These are phyloP conservation scores for Hypoxylon sp. DNA, from an alignment of 2,329 filamentous ascomycete species.

Conservation along the genomic window DNA sequence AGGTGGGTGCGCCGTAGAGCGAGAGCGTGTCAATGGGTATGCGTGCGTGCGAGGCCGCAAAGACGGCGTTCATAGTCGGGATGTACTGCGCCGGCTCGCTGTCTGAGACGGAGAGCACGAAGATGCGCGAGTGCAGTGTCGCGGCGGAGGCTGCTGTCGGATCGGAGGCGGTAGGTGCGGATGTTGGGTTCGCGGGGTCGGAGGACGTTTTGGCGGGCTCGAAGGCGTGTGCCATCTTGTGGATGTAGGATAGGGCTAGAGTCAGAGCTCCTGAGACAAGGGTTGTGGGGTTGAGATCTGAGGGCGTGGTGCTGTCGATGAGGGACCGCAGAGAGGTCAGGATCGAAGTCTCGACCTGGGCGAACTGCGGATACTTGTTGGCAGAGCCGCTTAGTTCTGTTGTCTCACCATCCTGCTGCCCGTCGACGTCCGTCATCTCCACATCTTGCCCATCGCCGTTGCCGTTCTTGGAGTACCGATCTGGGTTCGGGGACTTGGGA, in stretches of 20 bases:
- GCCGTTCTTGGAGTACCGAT: conserved; percentile 47
- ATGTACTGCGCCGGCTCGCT: conserved; percentile 93
- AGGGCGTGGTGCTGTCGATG: conserved; percentile 75
- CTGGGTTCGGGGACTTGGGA: conserved; percentile 66
- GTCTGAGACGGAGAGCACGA: conserved; percentile 91
- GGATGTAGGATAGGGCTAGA: conserved; percentile 89
- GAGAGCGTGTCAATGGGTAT: conserved; percentile 95
- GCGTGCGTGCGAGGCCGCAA: conserved; percentile 88
- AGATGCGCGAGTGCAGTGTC: conserved; percentile 82
- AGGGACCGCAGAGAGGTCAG: conserved; percentile 81
- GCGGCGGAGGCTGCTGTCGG: conserved; percentile 54
- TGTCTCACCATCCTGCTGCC: conserved; percentile 43
- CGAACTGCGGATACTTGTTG: conserved; percentile 96
- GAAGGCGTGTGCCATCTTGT: conserved; percentile 80
- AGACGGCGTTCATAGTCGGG: conserved; percentile 97
- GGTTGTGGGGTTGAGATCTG: conserved; percentile 79
- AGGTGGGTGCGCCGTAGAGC: conserved; percentile 86
- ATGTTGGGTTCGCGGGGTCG: conserved; percentile 55
- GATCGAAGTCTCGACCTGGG: conserved; percentile 86
- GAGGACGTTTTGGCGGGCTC: conserved; percentile 67
- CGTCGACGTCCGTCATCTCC: conserved; percentile 68
- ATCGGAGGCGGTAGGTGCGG: conserved; percentile 37
- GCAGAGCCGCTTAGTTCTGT: conserved; percentile 62
- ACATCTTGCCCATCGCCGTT: conserved; percentile 66
- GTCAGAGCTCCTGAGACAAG: conserved; percentile 93